These are phyloP conservation scores for Anthracocystis setariae DNA, from an alignment of 1,284 basidiomycete species.

Conservation along the genomic window DNA sequence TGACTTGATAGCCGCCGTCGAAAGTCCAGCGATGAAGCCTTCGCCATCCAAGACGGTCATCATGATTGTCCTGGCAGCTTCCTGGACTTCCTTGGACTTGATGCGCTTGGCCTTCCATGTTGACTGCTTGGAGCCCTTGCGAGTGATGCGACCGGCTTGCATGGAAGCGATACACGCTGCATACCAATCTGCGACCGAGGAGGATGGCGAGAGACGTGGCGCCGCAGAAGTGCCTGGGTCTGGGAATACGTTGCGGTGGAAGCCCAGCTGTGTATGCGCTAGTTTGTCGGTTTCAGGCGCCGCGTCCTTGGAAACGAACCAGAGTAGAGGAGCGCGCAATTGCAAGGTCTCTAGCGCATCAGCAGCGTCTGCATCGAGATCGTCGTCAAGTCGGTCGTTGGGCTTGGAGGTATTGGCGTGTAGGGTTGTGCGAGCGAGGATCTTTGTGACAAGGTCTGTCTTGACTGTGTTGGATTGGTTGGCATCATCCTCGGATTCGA, in stretches of 20 bases:
- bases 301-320: conserved; percentile 81
- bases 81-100: conserved; percentile 57
- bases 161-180: conserved; percentile 71
- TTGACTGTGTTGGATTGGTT: conserved; percentile 18
- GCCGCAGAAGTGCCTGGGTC: conserved; percentile 63
- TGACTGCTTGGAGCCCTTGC: conserved; percentile 41
- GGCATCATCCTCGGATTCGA: conserved; percentile 39
- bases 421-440: conserved; percentile 47
- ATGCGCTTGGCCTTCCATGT: conserved; percentile 59
- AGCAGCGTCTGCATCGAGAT: conserved; percentile 59
- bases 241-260: conserved; percentile 82
- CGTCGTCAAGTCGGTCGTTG: conserved; percentile 13
- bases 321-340: conserved; percentile 74
- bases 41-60: conserved; percentile 60
- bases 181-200: conserved; percentile 30
- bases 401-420: not conserved
- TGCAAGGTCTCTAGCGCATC: conserved; percentile 72
- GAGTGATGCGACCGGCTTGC: conserved; percentile 47
- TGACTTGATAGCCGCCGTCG: conserved; percentile 21
- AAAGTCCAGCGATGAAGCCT: conserved; percentile 45
- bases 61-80: conserved; percentile 51
- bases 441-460: conserved; percentile 51
- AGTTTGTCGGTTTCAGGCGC: conserved; percentile 56
- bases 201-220: conserved; percentile 11
- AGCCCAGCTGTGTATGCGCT: conserved; percentile 83